Percentiles rank a stretch among this genome's conserved stretches.
Evolutionary conservation across 1,284 basidiomycete species (phyloP).

Genomic region (Apiotrichum montevideense): DNA sequence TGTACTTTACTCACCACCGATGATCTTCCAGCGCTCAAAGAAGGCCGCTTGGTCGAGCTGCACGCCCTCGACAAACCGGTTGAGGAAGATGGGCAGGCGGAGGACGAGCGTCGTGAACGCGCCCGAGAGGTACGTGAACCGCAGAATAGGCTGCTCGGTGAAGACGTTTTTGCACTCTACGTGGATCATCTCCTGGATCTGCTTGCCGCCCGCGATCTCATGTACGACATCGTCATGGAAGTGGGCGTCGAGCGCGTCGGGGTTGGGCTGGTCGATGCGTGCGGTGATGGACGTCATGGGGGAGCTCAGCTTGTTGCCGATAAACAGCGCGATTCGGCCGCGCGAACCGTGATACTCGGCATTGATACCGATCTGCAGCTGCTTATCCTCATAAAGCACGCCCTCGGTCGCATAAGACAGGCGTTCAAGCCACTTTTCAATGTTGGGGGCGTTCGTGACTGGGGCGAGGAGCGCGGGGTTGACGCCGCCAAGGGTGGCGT

Average conservation of each 20-base stretch:
- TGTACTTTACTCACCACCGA: slow-evolving; percentile 60
- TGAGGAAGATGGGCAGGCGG: slow-evolving; percentile 76
- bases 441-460: slow-evolving; percentile 60
- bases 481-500: slow-evolving; percentile 40
- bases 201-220: slow-evolving; percentile 71
- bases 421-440: slow-evolving; percentile 86
- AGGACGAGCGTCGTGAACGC: slow-evolving; percentile 80
- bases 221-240: slow-evolving; percentile 81
- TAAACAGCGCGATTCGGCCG: slow-evolving; percentile 85
- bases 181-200: slow-evolving; percentile 86
- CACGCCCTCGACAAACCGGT: slow-evolving; percentile 91
- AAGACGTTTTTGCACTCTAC: slow-evolving; percentile 91
- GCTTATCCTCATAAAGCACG: slow-evolving; percentile 89
- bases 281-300: slow-evolving; percentile 85
- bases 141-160: slow-evolving; percentile 68
- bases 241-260: slow-evolving; percentile 67
- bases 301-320: slow-evolving; percentile 89
- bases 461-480: slow-evolving; percentile 46
- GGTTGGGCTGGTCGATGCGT: slow-evolving; percentile 65
- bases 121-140: slow-evolving; percentile 85
- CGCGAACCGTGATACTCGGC: slow-evolving; percentile 88
- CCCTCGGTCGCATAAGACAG: slow-evolving; percentile 76
- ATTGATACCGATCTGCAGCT: slow-evolving; percentile 93
- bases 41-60: slow-evolving; percentile 76
- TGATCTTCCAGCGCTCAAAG: slow-evolving; percentile 97